phyloP scores from a whole-genome alignment of 2,329 filamentous ascomycete genomes.

The Venturiaceae sp. region DNA sequence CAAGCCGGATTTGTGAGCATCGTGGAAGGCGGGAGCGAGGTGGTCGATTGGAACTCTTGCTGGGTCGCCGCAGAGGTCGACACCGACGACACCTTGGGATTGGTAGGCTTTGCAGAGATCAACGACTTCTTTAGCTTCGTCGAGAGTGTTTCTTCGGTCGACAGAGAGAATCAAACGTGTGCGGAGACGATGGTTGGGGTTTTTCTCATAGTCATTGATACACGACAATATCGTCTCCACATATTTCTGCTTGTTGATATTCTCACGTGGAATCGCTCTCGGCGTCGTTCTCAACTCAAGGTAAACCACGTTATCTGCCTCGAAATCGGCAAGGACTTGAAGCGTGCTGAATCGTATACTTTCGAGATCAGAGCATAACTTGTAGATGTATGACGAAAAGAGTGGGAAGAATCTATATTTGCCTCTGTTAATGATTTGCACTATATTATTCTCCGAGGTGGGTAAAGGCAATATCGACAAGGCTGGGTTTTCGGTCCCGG shows the following conservation, averaged over 20 bases:
- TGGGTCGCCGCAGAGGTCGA: conserved; percentile 75
- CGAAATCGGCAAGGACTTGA: conserved; percentile 47
- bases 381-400: conserved; percentile 72
- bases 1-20: conserved; percentile 46
- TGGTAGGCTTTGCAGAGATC: conserved; percentile 50
- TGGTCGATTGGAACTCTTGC: conserved; percentile 48
- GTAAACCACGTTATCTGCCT: conserved; percentile 62
- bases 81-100: conserved; percentile 51
- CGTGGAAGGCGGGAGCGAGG: conserved; percentile 49
- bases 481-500: not conserved
- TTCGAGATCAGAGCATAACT: conserved; percentile 54
- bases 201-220: conserved; percentile 44
- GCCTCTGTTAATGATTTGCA: conserved; percentile 55
- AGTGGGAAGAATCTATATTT: conserved; percentile 23
- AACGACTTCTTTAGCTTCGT: conserved; percentile 54
- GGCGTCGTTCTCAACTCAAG: conserved; percentile 76
- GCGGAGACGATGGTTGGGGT: conserved; percentile 35
- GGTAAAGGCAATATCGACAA: not conserved
- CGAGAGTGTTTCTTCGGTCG: conserved; percentile 53
- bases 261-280: conserved; percentile 44
- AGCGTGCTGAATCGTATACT: conserved; percentile 45
- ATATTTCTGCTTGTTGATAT: conserved; percentile 54
- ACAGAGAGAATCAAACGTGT: conserved; percentile 63
- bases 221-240: conserved; percentile 54
- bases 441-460: not conserved